Percentiles rank a stretch among this genome's conserved stretches.
These are phyloP conservation scores for Anthracocystis walkeri DNA, from an alignment of 1,284 basidiomycete genomes.

Conservation along the genomic window DNA sequence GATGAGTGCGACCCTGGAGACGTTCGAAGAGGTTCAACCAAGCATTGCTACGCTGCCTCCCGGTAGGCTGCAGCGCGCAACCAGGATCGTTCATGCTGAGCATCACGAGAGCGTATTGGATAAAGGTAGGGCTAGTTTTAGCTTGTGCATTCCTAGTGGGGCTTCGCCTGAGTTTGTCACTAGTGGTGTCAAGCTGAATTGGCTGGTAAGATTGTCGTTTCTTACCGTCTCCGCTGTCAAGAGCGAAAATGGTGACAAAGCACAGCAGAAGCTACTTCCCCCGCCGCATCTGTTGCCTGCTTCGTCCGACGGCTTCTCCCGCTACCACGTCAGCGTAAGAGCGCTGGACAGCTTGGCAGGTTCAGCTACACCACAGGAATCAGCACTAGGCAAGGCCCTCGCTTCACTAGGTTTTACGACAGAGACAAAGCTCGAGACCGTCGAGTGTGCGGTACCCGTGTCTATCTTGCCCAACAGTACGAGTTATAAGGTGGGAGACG, in stretches of 20 bases:
- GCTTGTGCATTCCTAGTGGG: slow-evolving; percentile 59
- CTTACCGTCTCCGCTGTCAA: slow-evolving; percentile 51
- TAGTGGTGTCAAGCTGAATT: slow-evolving; percentile 61
- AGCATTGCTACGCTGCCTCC: slow-evolving; percentile 56
- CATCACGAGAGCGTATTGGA: slow-evolving; percentile 64
- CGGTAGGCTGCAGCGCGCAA: slow-evolving; percentile 46
- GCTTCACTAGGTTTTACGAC: slow-evolving; percentile 10
- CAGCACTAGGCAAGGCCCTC: slow-evolving; percentile 6
- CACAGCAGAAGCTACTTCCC: slow-evolving; percentile 20
- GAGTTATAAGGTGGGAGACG: slow-evolving; percentile 50
- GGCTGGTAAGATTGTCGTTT: slow-evolving; percentile 61
- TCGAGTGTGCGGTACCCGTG: slow-evolving; percentile 66
- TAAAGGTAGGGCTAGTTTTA: slow-evolving; percentile 54
- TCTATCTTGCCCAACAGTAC: slow-evolving; percentile 61
- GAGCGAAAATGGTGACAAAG: neutral
- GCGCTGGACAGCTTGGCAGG: slow-evolving; percentile 46
- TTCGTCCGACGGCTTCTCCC: slow-evolving; percentile 55
- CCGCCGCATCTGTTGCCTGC: slow-evolving; percentile 54
- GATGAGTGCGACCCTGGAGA: slow-evolving; percentile 62
- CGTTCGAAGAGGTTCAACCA: slow-evolving; percentile 64
- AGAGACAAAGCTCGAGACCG: slow-evolving; percentile 64
- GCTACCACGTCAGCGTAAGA: slow-evolving; percentile 56
- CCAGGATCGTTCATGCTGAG: slow-evolving; percentile 57
- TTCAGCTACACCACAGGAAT: slow-evolving; percentile 8
- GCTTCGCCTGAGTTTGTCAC: slow-evolving; percentile 65